Base-by-base conservation (phyloP, 441 rosid species). In the Breynia disticha region DNA sequence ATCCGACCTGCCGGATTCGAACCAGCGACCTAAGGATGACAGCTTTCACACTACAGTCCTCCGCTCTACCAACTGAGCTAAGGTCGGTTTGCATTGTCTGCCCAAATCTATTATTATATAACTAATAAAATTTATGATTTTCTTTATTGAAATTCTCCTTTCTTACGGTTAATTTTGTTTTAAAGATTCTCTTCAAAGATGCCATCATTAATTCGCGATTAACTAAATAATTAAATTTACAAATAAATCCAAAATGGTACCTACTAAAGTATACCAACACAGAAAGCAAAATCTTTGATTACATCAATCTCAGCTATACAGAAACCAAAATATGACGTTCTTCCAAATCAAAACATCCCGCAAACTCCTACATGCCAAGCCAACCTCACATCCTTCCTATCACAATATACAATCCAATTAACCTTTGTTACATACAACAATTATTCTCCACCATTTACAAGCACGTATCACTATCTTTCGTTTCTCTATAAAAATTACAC, bases 1-100 rank as follows among this genome's bases (percentile, higher is more conserved):
- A 0, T 68, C 73, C 68, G 68, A 60, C 72, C 60, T 67, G 68
- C 73, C 73, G 67, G 72, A 67, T 64, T 67, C 62, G 69, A 64
- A 67, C 71, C 71, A 66, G 68, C 66, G 69, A 67, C 72, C 72
- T 71, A 67, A 66, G 72, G 68, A 66, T 66, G 5, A 16, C 71
- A 60, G 64, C 48, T 1, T 0, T 0, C 50, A 14, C 1, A 69
- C 68, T 59, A 69, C 74, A 65, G 69, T 64, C 61, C 55, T 20
- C 55, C 51, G 50, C 46, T 58, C 62, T 46, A 32, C 62, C 55
- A 20, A 51, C 54, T 51, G 54, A 51, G 54, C 54, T 51, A 51
- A 51, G 41, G 54, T 51, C 54, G 54, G 54, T n/a, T n/a, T n/a
- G n/a, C n/a, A n/a, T n/a, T n/a, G n/a, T n/a, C n/a, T n/a, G n/a